Percentiles rank a stretch among this genome's conserved stretches.
Conservation (phyloP, 2,329 filamentous ascomycete species). For the Aspergillus intermedius region DNA sequence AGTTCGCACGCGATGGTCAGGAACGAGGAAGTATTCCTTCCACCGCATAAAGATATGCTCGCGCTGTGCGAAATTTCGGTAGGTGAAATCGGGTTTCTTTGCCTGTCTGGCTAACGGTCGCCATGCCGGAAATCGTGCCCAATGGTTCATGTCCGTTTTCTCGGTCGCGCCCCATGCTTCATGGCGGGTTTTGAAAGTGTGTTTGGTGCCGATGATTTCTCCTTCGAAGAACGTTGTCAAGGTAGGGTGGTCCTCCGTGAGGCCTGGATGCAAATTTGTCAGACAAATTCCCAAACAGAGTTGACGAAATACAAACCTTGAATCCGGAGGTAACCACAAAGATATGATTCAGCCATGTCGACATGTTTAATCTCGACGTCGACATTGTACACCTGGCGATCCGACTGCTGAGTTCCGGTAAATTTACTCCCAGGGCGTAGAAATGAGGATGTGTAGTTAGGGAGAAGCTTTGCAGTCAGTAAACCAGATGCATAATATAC, state of each 20-base stretch:
- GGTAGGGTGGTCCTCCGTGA: slow-evolving; percentile 95
- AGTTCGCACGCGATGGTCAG: slow-evolving; percentile 83
- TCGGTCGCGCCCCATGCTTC: slow-evolving; percentile 85
- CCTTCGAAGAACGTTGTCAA: slow-evolving; percentile 97
- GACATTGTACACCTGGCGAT: slow-evolving; percentile 88
- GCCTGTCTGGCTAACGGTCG: slow-evolving; percentile 64
- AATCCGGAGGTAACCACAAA: slow-evolving; percentile 92
- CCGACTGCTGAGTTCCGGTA: slow-evolving; percentile 83
- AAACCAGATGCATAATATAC: slow-evolving; percentile 2
- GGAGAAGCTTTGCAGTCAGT: slow-evolving; percentile 54
- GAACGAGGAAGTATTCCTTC: slow-evolving; percentile 97
- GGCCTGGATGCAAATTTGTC: slow-evolving; percentile 47
- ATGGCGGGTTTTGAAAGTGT: slow-evolving; percentile 87
- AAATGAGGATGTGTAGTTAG: slow-evolving; percentile 76
- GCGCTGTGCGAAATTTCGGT: slow-evolving; percentile 65
- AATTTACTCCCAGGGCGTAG: slow-evolving; percentile 84
- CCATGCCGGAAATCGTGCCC: slow-evolving; percentile 84
- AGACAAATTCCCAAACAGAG: slow-evolving; percentile 4
- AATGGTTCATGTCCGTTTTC: slow-evolving; percentile 87
- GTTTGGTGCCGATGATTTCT: slow-evolving; percentile 92
- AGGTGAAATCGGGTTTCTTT: slow-evolving; percentile 52
- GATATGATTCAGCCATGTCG: slow-evolving; percentile 84
- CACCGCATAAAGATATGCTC: slow-evolving; percentile 98
- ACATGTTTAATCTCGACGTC: slow-evolving; percentile 97
- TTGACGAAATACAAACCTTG: slow-evolving; percentile 57